Evolutionary conservation across 225 moss, liverwort and hornwort species (phyloP), one percentile per base, ranked within the genome.

Genomic region (Neckera pumila): DNA sequence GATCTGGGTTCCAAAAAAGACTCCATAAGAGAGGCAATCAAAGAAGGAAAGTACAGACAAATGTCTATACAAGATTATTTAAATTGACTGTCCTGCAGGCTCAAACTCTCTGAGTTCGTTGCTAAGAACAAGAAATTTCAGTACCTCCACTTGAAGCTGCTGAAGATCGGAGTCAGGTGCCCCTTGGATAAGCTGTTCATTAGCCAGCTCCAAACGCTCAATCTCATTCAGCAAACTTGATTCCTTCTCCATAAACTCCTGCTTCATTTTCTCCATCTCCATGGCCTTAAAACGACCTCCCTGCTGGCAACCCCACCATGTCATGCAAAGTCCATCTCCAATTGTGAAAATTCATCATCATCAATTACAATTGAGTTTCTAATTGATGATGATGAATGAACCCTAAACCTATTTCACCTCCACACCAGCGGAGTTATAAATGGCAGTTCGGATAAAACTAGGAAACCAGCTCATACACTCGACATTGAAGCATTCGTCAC

Each of bases 111-210:
- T 53, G 69, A 80, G 67, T 66, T 85, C 57, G 56, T 71, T 56
- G 83, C 69, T 87, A 62, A 69, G 61, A 33, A 45, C 47, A 82
- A 77, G 43, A 74, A 85, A 65, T 40, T 62, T 47, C 85, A 65
- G 23, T 92, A 98, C 98, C 96, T 98, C 98, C 87, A 95, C 83
- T 85, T 95, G 96, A 86, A 98, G 92, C 83, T 98, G 97, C 85
- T 97, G 95, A 90, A 96, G 94, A 76, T 96, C 96, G 84, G 94
- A 94, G 87, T 95, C 98, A 87, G 96, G 91, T 79, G 93, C 91
- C 49, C 97, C 98, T 66, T 91, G 95, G 82, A 92, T 92, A 86
- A 96, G 94, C 89, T 98, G 96, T 79, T 98, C 96, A 91, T 96
- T 98, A 67, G 91, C 96, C 89, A 94, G 88, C 91, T 98, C 95